These are phyloP conservation scores for Citrus glauca DNA, from an alignment of 345 rosid genomes.

Conservation along the genomic window DNA sequence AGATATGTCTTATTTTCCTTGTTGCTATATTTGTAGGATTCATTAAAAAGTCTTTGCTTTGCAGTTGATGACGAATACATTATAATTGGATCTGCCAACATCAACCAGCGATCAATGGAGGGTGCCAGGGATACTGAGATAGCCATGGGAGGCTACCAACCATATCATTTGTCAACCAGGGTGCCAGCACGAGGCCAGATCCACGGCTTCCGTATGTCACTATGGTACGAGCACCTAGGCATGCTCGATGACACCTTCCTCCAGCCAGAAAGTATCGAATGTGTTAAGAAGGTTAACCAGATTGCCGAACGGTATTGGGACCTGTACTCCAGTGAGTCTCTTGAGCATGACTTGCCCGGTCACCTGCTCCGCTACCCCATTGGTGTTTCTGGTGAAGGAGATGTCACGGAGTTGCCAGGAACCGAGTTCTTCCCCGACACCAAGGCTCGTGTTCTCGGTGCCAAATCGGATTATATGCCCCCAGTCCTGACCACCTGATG, in stretches of 20 bases:
- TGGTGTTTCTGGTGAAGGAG: constrained; percentile 57
- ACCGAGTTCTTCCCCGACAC: constrained; percentile 82
- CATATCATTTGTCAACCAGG: constrained; percentile 66
- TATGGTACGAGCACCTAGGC: constrained; percentile 98
- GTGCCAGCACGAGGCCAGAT: constrained; percentile 89
- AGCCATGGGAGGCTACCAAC: constrained; percentile 97
- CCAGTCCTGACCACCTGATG: constrained; percentile 85
- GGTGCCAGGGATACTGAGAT: constrained; percentile 99
- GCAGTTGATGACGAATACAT: constrained; percentile 99
- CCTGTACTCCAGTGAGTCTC: constrained; percentile 69
- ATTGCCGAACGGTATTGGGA: constrained; percentile 92
- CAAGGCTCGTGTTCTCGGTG: constrained; percentile 80
- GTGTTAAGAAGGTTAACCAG: constrained; percentile 68
- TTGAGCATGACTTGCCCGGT: constrained; percentile 81
- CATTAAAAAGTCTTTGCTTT: not conserved
- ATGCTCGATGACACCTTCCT: constrained; percentile 83
- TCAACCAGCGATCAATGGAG: constrained; percentile 98
- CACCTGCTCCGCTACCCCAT: constrained; percentile 92
- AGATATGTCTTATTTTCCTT: not conserved
- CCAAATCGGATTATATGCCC: constrained; percentile 86
- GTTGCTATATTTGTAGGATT: not conserved
- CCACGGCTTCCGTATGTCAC: constrained; percentile 92
- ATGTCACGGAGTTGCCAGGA: constrained; percentile 68
- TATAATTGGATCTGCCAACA: constrained; percentile 92
- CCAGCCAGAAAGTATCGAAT: constrained; percentile 61